Evolutionary conservation across 495 filamentous ascomycete genomes (phyloP).

Genomic region (Trypethelium eluteriae): DNA sequence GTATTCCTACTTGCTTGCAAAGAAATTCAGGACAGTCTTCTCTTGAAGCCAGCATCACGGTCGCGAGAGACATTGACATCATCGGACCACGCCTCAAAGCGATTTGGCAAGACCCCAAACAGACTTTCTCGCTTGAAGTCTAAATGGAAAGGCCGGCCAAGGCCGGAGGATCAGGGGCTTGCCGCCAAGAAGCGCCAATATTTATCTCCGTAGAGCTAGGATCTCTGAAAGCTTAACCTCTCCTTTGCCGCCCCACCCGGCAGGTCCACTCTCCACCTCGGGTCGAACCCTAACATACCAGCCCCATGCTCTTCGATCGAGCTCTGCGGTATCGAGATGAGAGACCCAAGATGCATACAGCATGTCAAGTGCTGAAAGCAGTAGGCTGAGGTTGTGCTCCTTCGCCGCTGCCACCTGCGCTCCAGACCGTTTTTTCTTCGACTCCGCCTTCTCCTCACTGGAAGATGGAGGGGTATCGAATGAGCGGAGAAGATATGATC

Average conservation of each 20-base stretch:
- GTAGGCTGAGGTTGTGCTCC: constrained; percentile 55
- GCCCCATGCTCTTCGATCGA: constrained; percentile 66
- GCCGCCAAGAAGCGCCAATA: background rate
- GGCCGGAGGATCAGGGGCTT: background rate
- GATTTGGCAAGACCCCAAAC: background rate
- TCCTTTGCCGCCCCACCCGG: constrained; percentile 77
- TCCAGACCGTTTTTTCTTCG: constrained; percentile 34
- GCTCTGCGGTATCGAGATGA: constrained; percentile 48
- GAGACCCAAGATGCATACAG: constrained; percentile 63
- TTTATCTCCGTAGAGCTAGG: constrained; percentile 48
- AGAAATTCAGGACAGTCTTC: background rate
- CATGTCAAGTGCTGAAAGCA: constrained; percentile 60
- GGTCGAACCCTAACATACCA: constrained; percentile 75
- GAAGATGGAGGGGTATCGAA: constrained; percentile 41
- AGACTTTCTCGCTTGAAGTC: background rate
- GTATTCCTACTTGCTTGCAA: background rate
- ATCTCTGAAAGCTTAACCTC: constrained; percentile 58
- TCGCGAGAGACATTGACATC: background rate
- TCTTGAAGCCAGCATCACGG: background rate
- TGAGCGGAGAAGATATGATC: constrained; percentile 52
- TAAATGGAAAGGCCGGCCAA: background rate
- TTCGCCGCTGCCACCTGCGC: constrained; percentile 47
- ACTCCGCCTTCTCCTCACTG: constrained; percentile 6
- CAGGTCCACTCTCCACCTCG: constrained; percentile 59
- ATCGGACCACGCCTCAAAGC: constrained; percentile 1